phyloP scores from a whole-genome alignment of 2,329 filamentous ascomycete genomes.

The Xylariaceae sp. region DNA sequence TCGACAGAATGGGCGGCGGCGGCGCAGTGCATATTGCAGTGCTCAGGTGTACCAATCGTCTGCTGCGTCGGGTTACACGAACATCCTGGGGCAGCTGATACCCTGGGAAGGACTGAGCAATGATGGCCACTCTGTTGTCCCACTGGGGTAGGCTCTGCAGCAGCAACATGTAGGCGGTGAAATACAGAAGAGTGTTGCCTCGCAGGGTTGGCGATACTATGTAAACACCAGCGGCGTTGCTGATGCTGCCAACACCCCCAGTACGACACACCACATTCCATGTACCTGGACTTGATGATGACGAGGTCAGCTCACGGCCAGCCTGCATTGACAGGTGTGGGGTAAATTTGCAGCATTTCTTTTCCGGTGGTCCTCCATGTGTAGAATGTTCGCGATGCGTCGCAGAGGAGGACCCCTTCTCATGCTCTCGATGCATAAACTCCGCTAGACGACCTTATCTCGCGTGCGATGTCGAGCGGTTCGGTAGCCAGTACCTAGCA shows the following conservation, averaged over 20 bases:
- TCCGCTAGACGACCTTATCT: too few species aligned
- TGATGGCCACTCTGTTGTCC: background rate
- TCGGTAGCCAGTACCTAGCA: too few species aligned
- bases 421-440: background rate
- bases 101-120: background rate
- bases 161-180: background rate
- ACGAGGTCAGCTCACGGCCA: background rate
- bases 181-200: background rate
- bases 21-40: background rate
- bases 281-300: background rate
- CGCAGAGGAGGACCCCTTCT: too few species aligned
- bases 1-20: background rate
- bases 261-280: too few species aligned
- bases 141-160: background rate
- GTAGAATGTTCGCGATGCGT: too few species aligned
- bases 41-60: background rate
- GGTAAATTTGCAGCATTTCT: background rate
- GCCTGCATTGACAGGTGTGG: background rate
- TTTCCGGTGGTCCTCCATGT: too few species aligned
- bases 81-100: background rate
- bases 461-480: too few species aligned
- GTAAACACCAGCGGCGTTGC: too few species aligned
- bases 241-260: too few species aligned
- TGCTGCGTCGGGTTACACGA: background rate
- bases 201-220: background rate